Evolutionary conservation across 2,329 filamentous ascomycete genomes (phyloP).

Genomic region (Cercospora sojina): DNA sequence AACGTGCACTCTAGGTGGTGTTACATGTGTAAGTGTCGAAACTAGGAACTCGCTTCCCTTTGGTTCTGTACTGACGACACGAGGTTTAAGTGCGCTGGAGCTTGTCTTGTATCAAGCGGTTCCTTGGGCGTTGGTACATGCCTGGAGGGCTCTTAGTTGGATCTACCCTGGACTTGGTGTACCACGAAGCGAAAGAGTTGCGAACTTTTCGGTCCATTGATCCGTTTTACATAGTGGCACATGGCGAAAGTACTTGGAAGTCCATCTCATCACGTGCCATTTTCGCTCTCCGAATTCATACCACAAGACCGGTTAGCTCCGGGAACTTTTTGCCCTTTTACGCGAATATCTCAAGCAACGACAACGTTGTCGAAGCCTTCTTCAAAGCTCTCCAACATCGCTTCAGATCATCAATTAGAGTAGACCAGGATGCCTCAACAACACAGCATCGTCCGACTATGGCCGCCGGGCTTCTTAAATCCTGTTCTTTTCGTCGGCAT

Average conservation of each 20-base stretch:
- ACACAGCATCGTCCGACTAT: not conserved
- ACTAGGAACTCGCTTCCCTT: no score
- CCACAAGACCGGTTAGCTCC: not conserved
- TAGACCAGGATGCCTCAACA: not conserved
- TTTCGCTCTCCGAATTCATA: not conserved
- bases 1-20: no score
- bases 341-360: not conserved
- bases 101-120: no score
- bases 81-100: no score
- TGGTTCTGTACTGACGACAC: no score
- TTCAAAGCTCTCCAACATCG: not conserved
- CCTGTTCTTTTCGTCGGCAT: constrained; percentile 4
- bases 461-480: constrained; percentile 2
- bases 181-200: not conserved
- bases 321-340: not conserved
- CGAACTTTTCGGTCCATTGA: not conserved
- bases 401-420: not conserved
- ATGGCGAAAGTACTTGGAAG: not conserved
- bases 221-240: not conserved
- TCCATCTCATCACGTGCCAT: not conserved
- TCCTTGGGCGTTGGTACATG: no score
- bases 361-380: not conserved
- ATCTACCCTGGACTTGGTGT: not conserved
- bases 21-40: no score
- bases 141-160: no score